These are phyloP conservation scores for Lachnellula cervina DNA, from an alignment of 2,329 filamentous ascomycete genomes.

Conservation along the genomic window DNA sequence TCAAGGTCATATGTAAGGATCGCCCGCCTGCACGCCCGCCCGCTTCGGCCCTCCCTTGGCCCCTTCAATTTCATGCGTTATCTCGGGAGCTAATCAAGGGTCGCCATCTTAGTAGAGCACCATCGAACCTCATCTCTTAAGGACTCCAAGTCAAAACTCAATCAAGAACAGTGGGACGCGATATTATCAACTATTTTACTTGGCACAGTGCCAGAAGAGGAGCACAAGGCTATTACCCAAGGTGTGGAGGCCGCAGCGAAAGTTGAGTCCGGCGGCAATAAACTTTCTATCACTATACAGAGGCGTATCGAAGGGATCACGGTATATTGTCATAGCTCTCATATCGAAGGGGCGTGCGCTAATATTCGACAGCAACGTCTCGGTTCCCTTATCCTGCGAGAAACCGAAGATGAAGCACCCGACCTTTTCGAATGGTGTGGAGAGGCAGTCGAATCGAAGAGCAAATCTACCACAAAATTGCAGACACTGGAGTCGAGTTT, in stretches of 20 bases:
- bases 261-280: slow-evolving; percentile 41
- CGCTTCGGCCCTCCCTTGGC: slow-evolving; percentile 15
- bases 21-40: slow-evolving; percentile 17
- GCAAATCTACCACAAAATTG: slow-evolving; percentile 12
- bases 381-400: slow-evolving; percentile 56
- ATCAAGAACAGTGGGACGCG: slow-evolving; percentile 61
- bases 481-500: slow-evolving; percentile 35
- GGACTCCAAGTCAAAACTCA: slow-evolving; percentile 48
- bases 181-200: slow-evolving; percentile 56
- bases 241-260: slow-evolving; percentile 58
- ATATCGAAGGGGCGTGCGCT: slow-evolving; percentile 5
- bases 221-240: slow-evolving; percentile 50
- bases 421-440: slow-evolving; percentile 68
- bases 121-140: slow-evolving; percentile 49
- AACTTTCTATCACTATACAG: slow-evolving; percentile 58
- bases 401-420: slow-evolving; percentile 48
- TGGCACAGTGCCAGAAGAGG: slow-evolving; percentile 35
- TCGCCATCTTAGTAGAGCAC: slow-evolving; percentile 47
- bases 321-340: slow-evolving; percentile 39
- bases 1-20: slow-evolving; percentile 25
- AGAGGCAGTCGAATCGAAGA: slow-evolving; percentile 42
- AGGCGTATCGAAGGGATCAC: slow-evolving; percentile 65
- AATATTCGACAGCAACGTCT: slow-evolving; percentile 54
- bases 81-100: slow-evolving; percentile 23
- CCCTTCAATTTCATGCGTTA: slow-evolving; percentile 27